phyloP scores from a whole-genome alignment of 208 protist genomes.

The Trypanosoma lewisi region DNA sequence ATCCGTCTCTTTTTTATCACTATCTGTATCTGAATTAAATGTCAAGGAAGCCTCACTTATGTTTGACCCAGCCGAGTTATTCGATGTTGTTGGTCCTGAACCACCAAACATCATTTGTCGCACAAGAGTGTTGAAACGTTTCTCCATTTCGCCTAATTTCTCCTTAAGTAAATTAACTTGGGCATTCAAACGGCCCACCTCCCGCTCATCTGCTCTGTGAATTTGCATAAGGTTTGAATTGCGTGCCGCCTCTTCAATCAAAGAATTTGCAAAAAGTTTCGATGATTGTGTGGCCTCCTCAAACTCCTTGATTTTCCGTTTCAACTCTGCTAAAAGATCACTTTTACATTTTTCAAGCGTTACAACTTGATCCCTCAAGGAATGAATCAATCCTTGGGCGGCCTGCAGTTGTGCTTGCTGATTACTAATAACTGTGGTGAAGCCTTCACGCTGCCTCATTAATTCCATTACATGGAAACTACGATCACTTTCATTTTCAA shows the following conservation, averaged over 20 bases:
- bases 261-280: conserved; percentile 62
- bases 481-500: conserved; percentile 71
- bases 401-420: conserved; percentile 77
- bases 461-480: conserved; percentile 78
- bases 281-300: conserved; percentile 58
- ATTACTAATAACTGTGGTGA: conserved; percentile 83
- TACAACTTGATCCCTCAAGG: conserved; percentile 71
- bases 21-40: neutral
- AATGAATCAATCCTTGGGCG: conserved; percentile 63
- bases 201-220: conserved; percentile 41
- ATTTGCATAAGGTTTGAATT: conserved; percentile 44
- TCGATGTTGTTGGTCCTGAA: neutral
- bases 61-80: neutral
- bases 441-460: conserved; percentile 67
- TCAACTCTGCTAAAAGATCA: conserved; percentile 48
- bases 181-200: conserved; percentile 58
- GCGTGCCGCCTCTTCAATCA: conserved; percentile 74
- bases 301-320: conserved; percentile 43
- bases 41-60: neutral
- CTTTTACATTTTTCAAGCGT: conserved; percentile 68
- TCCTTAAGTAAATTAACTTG: conserved; percentile 65
- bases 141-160: conserved; percentile 62
- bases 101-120: conserved; percentile 9
- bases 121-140: conserved; percentile 30
- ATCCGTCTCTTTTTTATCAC: conserved; percentile 6